Evolutionary conservation across 345 rosid genomes (phyloP).

Genomic region (Balakata baccata): DNA sequence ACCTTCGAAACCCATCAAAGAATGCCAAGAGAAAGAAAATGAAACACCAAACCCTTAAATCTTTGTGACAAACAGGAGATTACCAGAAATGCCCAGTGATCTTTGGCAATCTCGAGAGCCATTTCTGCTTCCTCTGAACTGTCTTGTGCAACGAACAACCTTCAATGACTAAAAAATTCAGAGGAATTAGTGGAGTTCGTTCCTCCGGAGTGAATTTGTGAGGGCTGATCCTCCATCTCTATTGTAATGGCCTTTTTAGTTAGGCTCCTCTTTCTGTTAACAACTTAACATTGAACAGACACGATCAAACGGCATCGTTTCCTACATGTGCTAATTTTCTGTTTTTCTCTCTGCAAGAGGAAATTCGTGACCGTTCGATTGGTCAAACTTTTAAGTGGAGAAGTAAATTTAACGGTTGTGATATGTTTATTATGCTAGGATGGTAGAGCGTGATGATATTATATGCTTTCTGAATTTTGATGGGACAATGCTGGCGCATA

Average conservation of each 20-base stretch:
- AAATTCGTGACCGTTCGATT: not conserved
- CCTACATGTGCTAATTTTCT: not conserved
- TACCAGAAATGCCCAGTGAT: constrained; percentile 61
- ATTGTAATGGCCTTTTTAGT: not conserved
- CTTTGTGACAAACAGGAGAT: not conserved
- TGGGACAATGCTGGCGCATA: constrained; percentile 3
- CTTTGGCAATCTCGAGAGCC: constrained; percentile 24
- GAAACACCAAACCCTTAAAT: not conserved
- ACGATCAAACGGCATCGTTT: not conserved
- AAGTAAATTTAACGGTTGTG: constrained; percentile 8
- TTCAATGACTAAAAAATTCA: too few species aligned
- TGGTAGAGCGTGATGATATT: not conserved
- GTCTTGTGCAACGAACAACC: too few species aligned
- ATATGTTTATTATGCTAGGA: not conserved
- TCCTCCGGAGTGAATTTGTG: too few species aligned
- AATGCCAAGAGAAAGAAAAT: not conserved
- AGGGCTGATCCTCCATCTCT: not conserved
- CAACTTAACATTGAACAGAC: not conserved
- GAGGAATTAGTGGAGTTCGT: too few species aligned
- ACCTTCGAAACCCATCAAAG: not conserved
- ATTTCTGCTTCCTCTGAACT: constrained; percentile 12
- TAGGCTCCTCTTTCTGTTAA: too few species aligned
- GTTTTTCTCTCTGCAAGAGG: not conserved
- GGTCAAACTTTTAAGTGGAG: too few species aligned
- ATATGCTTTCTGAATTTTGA: not conserved